A percentile compares a stretch with the other conserved stretches of the same genome.
phyloP scores from a whole-genome alignment of 2,329 filamentous ascomycete species.

The Venturia carpophila region DNA sequence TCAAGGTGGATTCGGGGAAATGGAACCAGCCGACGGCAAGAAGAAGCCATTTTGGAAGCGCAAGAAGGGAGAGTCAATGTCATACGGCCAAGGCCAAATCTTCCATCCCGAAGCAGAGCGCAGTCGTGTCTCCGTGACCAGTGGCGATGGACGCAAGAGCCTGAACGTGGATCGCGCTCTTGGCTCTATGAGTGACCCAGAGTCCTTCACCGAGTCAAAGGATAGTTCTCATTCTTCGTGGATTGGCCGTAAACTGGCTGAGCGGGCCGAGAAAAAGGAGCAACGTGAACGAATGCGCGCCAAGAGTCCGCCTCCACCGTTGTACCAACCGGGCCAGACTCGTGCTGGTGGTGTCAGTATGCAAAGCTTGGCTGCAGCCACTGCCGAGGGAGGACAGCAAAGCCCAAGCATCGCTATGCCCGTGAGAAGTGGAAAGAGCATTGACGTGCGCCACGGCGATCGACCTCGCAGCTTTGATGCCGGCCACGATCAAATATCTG shows the following conservation, averaged over 20 bases:
- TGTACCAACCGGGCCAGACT: not conserved
- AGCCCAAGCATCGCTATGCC: conserved; percentile 6
- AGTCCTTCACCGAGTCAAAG: conserved; percentile 10
- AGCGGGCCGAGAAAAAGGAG: conserved; percentile 17
- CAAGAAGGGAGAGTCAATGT: conserved; percentile 16
- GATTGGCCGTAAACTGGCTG: conserved; percentile 13
- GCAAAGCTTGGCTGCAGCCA: conserved; percentile 14
- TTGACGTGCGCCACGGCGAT: conserved; percentile 5
- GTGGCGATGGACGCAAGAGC: conserved; percentile 18
- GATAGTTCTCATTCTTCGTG: conserved; percentile 1
- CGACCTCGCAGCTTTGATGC: conserved; percentile 13
- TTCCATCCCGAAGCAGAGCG: conserved; percentile 13
- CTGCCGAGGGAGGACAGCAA: conserved; percentile 2
- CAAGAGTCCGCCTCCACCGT: not conserved
- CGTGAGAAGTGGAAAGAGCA: conserved; percentile 7
- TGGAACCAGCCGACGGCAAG: conserved; percentile 1
- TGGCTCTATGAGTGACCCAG: conserved; percentile 14
- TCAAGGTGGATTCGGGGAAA: conserved; percentile 3
- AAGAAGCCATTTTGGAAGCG: conserved; percentile 16
- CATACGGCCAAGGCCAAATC: not conserved
- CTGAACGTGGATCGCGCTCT: conserved; percentile 12
- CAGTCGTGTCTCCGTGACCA: conserved; percentile 13
- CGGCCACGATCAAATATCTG: not conserved
- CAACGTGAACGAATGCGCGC: conserved; percentile 14
- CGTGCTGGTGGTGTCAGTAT: conserved; percentile 7